Evolutionary conservation across 257 asterid genomes (phyloP).

Genomic region (Capsicum rhomboideum): DNA sequence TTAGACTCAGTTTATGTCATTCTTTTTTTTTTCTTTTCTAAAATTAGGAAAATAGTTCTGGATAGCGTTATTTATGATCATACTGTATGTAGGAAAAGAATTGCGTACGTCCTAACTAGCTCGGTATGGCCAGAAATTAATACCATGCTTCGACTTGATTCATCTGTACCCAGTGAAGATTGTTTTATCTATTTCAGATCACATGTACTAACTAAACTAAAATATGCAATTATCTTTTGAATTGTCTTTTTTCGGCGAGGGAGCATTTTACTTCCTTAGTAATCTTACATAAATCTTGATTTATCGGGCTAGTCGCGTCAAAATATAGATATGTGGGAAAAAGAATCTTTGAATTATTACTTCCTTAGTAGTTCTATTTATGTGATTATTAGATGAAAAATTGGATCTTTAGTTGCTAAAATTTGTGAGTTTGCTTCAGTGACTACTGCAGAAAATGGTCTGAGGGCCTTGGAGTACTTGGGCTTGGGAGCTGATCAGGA

Average conservation of each 20-base stretch:
- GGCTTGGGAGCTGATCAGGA: constrained; percentile 27
- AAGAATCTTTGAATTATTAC: neutral
- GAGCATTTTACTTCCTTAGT: too few species aligned
- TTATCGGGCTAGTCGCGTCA: neutral
- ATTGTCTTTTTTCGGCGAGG: neutral
- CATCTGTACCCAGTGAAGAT: neutral
- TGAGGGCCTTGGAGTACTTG: constrained; percentile 55
- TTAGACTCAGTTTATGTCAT: neutral
- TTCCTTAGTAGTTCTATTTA: too few species aligned
- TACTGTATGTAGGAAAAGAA: neutral
- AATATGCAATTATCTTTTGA: neutral
- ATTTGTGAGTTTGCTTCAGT: constrained; percentile 20
- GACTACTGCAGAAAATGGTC: constrained; percentile 56
- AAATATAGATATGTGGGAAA: neutral
- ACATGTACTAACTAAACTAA: neutral
- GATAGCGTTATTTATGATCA: neutral
- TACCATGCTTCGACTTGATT: neutral
- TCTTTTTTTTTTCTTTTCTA: neutral
- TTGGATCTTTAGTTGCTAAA: neutral
- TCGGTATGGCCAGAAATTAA: neutral
- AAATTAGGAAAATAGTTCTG: neutral
- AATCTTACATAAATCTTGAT: neutral
- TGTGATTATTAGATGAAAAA: neutral
- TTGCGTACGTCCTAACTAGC: neutral
- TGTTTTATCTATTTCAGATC: neutral